Conservation (phyloP, 345 rosid species). For the Microcos paniculata region DNA sequence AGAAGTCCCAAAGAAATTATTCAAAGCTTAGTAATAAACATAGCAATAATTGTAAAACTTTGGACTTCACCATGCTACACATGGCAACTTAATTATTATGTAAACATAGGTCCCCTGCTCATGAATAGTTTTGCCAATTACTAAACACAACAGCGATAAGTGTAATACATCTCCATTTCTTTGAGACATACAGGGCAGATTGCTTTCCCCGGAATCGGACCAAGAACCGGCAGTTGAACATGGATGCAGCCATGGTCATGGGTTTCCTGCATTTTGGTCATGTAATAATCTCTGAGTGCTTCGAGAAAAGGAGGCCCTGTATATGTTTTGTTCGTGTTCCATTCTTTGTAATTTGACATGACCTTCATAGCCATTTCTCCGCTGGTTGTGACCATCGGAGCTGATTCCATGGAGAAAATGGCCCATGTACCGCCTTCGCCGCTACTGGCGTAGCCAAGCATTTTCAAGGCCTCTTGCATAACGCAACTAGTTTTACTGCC, state of each 20-base stretch:
- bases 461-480: slow-evolving; percentile 46
- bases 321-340: slow-evolving; percentile 29
- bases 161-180: slow-evolving; percentile 58
- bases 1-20: no score
- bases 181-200: slow-evolving; percentile 59
- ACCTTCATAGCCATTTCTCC: slow-evolving; percentile 33
- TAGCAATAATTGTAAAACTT: no score
- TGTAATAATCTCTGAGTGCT: slow-evolving; percentile 38
- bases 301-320: slow-evolving; percentile 36
- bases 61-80: no score
- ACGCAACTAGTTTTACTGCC: slow-evolving; percentile 45
- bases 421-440: slow-evolving; percentile 79
- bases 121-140: not conserved
- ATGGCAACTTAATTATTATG: no score
- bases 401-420: slow-evolving; percentile 36
- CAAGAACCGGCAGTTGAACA: slow-evolving; percentile 46
- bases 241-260: slow-evolving; percentile 51
- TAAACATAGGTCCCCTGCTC: no score
- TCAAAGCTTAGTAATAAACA: no score
- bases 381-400: slow-evolving; percentile 45
- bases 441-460: slow-evolving; percentile 56
- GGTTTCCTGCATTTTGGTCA: not conserved
- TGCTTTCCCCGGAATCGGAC: slow-evolving; percentile 50
- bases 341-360: slow-evolving; percentile 30
- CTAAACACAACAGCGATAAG: slow-evolving; percentile 59